Evolutionary conservation across 768 basidiomycete species (phyloP).

Genomic region (Galerina sulciceps): DNA sequence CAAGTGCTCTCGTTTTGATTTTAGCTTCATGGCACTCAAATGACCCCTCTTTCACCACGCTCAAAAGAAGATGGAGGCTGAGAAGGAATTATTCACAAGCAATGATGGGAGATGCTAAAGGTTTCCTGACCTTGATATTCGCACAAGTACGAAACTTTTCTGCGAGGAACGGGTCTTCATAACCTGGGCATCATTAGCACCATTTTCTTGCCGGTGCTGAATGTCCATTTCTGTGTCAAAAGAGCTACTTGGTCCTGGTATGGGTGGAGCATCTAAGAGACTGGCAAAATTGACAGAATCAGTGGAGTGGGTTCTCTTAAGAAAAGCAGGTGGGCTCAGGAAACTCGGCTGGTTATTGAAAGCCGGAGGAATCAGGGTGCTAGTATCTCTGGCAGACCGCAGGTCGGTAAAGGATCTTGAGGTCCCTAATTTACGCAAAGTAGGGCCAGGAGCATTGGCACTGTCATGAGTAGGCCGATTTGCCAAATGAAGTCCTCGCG

Average conservation of each 20-base stretch:
- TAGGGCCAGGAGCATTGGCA: slow-evolving; percentile 33
- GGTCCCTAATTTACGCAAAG: slow-evolving; percentile 54
- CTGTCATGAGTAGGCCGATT: slow-evolving; percentile 9
- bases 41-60: slow-evolving; percentile 82
- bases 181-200: slow-evolving; percentile 68
- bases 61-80: slow-evolving; percentile 75
- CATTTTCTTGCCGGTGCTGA: slow-evolving; percentile 22
- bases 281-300: slow-evolving; percentile 26
- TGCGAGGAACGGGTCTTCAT: slow-evolving; percentile 82
- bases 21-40: slow-evolving; percentile 82
- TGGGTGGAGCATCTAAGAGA: slow-evolving; percentile 16
- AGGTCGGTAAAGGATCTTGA: slow-evolving; percentile 78
- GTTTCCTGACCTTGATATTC: slow-evolving; percentile 63
- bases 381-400: slow-evolving; percentile 45
- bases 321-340: slow-evolving; percentile 26
- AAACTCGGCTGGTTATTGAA: slow-evolving; percentile 29
- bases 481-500: slow-evolving; percentile 36
- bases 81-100: slow-evolving; percentile 10
- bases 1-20: slow-evolving; percentile 79
- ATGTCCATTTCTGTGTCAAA: slow-evolving; percentile 13
- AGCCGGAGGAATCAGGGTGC: slow-evolving; percentile 27
- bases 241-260: slow-evolving; percentile 7
- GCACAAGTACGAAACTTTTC: slow-evolving; percentile 84
- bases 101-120: slow-evolving; percentile 11
- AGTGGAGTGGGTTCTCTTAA: slow-evolving; percentile 27